Conservation (phyloP, 208 protist species). For the Crithidia fasciculata region DNA sequence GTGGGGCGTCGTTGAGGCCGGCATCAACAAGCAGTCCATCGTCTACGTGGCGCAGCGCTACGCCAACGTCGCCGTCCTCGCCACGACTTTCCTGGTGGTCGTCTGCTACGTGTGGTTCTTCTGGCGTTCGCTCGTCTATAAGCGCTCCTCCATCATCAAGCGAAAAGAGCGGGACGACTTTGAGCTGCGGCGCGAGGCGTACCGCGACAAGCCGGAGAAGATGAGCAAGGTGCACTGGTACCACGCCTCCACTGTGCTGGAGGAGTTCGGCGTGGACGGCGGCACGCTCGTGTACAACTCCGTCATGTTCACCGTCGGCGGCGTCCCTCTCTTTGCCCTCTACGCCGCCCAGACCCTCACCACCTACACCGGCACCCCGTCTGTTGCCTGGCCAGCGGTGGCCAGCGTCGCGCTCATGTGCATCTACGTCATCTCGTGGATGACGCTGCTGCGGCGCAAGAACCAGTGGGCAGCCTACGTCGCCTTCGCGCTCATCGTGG, state of each 20-base stretch:
- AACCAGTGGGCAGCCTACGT: constrained; percentile 73
- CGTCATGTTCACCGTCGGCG: constrained; percentile 79
- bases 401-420: constrained; percentile 58
- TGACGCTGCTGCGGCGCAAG: constrained; percentile 69
- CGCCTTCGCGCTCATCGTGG: constrained; percentile 53
- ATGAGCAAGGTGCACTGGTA: constrained; percentile 86
- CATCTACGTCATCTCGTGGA: constrained; percentile 76
- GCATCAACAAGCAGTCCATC: constrained; percentile 56
- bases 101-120: constrained; percentile 89
- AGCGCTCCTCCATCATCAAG: constrained; percentile 51
- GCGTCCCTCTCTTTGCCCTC: constrained; percentile 77
- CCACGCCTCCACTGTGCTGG: constrained; percentile 74
- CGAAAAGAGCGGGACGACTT: constrained; percentile 71
- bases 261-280: constrained; percentile 88
- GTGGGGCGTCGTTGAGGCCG: constrained; percentile 74
- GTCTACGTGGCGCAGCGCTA: constrained; percentile 75
- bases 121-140: constrained; percentile 66
- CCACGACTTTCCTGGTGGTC: constrained; percentile 52
- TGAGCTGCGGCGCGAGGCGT: constrained; percentile 55
- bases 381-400: constrained; percentile 67
- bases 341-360: constrained; percentile 64
- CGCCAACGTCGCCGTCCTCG: constrained; percentile 70
- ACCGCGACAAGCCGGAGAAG: constrained; percentile 46
- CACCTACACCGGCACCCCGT: constrained; percentile 54
- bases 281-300: constrained; percentile 73